Base-by-base conservation (phyloP, 1,284 basidiomycete species). In the Neolentinus lepideus region DNA sequence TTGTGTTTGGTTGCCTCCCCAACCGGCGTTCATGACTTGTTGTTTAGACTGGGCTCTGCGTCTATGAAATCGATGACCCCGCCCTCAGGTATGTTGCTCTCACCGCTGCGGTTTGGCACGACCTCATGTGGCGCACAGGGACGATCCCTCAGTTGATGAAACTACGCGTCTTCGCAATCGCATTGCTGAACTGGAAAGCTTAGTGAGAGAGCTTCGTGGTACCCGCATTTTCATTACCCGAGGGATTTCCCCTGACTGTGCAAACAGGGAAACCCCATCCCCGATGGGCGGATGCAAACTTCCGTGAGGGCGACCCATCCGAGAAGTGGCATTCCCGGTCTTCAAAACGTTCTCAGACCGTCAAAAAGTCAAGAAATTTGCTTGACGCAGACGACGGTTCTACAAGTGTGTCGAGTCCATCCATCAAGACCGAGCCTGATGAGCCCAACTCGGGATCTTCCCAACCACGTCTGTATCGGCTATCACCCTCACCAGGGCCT, bases 1-100 rank as follows among this genome's bases (percentile, higher is more conserved):
- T 60, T 56, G 8, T 36, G 31, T 56, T 43, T 21, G 38, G n/a
- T 43, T 43, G 52, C 26, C 43, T 51, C 56, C 31, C 33, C 2
- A 25, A 11, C 52, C 47, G 62, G 56, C 59, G 11, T 54, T 59
- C 45, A 56, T 46, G 11, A 10, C 27, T 51, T 57, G 52, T 31
- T 55, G 54, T 58, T 1, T 59, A 92, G 87, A 94, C 92, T 21
- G 92, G 92, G 38, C 85, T 93, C 19, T 94, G 92, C 67, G 92
- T 94, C 0, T 94, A 94, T 64, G 92, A 94, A 66, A 89, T 94
- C 57, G 92, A 94, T 68, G 92, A 94, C 70, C 87, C 89, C 12
- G 83, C 88, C 10, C 75, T 90, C 54, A 79, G 88, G 90, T 90
- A 63, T 63, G 80, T 71, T 12, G 56, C 48, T 35, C 45, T 33